Percentiles rank a stretch among this genome's conserved stretches.
phyloP scores from a whole-genome alignment of 768 basidiomycete genomes.

The Panellus pusillus region DNA sequence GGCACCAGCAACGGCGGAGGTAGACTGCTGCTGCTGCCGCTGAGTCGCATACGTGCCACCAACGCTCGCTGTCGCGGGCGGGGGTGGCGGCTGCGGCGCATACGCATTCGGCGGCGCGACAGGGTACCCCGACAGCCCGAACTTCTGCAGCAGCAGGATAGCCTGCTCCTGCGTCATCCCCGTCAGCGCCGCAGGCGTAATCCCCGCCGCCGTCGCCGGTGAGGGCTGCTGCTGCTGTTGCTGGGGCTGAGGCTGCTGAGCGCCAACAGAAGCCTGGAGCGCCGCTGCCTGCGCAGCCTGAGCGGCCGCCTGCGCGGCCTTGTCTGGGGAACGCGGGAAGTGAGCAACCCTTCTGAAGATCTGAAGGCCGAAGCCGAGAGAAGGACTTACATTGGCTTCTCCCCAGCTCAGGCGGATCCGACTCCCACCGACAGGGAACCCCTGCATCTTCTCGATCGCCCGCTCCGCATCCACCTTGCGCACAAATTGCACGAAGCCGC shows the following conservation, averaged over 20 bases:
- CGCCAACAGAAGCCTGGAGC: slow-evolving; percentile 26
- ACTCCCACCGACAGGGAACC: slow-evolving; percentile 91
- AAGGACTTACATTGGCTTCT: slow-evolving; percentile 77
- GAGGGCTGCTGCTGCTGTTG: slow-evolving; percentile 5
- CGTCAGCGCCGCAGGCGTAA: slow-evolving; percentile 25
- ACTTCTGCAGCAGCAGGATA: slow-evolving; percentile 58
- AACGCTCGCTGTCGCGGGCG: slow-evolving; percentile 7
- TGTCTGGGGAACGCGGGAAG: slow-evolving; percentile 48
- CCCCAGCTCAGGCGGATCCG: slow-evolving; percentile 90
- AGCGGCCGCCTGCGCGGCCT: slow-evolving; percentile 88
- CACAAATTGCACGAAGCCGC: slow-evolving; percentile 95
- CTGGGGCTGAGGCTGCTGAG: not conserved
- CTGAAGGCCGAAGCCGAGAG: not conserved
- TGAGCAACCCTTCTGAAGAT: not conserved
- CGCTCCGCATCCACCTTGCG: slow-evolving; percentile 88
- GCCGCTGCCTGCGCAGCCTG: slow-evolving; percentile 79
- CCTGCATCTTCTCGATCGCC: slow-evolving; percentile 96
- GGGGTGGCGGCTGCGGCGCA: slow-evolving; percentile 8
- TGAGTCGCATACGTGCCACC: slow-evolving; percentile 6
- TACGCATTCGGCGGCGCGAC: slow-evolving; percentile 7
- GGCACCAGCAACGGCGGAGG: not conserved
- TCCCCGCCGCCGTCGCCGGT: slow-evolving; percentile 14
- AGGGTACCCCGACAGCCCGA: slow-evolving; percentile 44
- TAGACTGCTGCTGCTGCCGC: slow-evolving; percentile 5
- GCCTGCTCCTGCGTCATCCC: slow-evolving; percentile 64